These are phyloP conservation scores for Leccinum longicurvipes DNA, from an alignment of 768 basidiomycete genomes.

Conservation along the genomic window DNA sequence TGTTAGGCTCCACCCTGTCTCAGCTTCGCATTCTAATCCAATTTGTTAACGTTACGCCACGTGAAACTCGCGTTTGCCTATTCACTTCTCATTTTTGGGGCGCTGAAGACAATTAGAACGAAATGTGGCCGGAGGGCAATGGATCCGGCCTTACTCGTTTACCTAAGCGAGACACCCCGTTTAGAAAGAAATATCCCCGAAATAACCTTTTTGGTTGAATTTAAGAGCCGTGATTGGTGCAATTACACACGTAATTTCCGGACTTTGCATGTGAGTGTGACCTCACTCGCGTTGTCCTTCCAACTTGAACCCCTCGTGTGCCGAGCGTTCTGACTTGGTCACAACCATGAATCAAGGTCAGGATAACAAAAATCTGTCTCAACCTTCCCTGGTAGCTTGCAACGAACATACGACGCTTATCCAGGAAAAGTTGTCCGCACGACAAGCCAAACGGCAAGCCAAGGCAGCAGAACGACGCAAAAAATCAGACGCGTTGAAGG, in stretches of 20 bases:
- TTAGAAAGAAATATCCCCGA: too few species aligned
- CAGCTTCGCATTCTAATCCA: too few species aligned
- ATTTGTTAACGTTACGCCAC: too few species aligned
- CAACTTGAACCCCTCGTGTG: too few species aligned
- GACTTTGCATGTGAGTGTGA: not conserved
- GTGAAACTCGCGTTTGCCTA: too few species aligned
- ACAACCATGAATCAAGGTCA: not conserved
- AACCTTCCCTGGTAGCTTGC: not conserved
- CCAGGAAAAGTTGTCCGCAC: conserved; percentile 5
- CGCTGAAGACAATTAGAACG: too few species aligned
- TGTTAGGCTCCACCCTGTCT: too few species aligned
- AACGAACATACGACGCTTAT: not conserved
- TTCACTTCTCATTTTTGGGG: too few species aligned
- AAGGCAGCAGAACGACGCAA: conserved; percentile 18
- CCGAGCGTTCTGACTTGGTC: not conserved
- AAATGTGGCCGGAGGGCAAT: too few species aligned
- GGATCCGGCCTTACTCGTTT: too few species aligned
- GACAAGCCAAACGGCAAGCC: conserved; percentile 15
- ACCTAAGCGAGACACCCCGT: too few species aligned
- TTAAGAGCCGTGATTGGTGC: not conserved
- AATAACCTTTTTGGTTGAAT: too few species aligned
- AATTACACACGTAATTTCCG: not conserved
- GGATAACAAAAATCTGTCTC: not conserved
- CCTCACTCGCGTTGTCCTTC: not conserved
- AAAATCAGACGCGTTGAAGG: conserved; percentile 28